phyloP scores from a whole-genome alignment of 1,139 yeast species.

The Diutina sp. region DNA sequence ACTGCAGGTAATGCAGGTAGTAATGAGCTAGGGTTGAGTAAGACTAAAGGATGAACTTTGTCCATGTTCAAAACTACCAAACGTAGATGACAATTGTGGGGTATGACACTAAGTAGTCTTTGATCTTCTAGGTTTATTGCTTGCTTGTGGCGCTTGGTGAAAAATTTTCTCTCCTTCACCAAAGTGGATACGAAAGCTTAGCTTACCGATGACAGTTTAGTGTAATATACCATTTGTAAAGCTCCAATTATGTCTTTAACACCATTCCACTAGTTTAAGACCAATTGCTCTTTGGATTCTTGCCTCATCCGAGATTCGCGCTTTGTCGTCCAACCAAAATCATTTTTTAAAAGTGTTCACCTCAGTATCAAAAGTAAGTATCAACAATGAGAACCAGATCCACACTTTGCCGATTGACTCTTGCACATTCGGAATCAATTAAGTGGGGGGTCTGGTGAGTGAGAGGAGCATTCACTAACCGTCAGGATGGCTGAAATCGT shows the following conservation, averaged over 20 bases:
- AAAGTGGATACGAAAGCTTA: no score
- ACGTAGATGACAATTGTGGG: no score
- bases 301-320: background rate
- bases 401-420: background rate
- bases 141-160: no score
- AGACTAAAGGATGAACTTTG: background rate
- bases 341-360: background rate
- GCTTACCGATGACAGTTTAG: no score
- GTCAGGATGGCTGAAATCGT: background rate
- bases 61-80: no score
- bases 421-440: background rate
- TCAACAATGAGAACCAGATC: background rate
- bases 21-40: background rate
- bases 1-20: background rate
- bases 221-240: no score
- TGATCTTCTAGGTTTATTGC: no score
- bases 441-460: background rate
- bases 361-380: background rate
- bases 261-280: background rate
- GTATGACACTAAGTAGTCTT: no score
- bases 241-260: no score
- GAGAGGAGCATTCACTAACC: background rate
- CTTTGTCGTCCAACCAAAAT: background rate
- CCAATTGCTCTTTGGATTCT: background rate
- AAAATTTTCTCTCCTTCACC: no score